A percentile compares a stretch with the other conserved stretches of the same genome.
Evolutionary conservation across 192 early-diverging fungal species (phyloP).

Genomic region (Geranomyces variabilis): DNA sequence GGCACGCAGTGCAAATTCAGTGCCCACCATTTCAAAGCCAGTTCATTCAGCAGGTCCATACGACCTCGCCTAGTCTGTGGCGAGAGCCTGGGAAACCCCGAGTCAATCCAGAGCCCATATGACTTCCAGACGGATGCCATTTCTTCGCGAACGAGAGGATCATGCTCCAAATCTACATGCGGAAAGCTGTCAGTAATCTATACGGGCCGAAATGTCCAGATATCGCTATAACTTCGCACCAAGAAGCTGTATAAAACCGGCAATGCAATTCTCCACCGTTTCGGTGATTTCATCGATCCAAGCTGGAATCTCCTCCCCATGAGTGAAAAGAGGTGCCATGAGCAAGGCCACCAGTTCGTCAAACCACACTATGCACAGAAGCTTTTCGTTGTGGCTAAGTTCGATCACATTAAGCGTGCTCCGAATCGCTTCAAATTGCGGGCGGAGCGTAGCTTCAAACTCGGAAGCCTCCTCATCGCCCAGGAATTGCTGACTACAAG

Average conservation of each 20-base stretch:
- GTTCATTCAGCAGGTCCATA: not conserved
- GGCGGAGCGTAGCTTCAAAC: not conserved
- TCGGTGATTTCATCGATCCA: not conserved
- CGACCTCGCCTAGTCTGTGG: not conserved
- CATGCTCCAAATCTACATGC: slow-evolving; percentile 17
- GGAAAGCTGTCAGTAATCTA: not conserved
- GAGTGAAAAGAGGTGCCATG: not conserved
- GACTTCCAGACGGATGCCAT: slow-evolving; percentile 34
- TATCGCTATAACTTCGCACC: too few relatives aligned
- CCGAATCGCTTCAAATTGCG: slow-evolving; percentile 1
- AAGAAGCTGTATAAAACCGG: not conserved
- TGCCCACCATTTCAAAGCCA: not conserved
- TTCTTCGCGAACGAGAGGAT: slow-evolving; percentile 29
- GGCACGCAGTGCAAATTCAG: not conserved
- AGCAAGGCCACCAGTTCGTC: not conserved
- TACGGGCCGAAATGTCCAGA: too few relatives aligned
- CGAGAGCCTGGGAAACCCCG: not conserved
- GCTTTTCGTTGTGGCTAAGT: slow-evolving; percentile 15
- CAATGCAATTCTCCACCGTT: not conserved
- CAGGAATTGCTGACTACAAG: not conserved
- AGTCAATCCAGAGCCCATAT: slow-evolving; percentile 12
- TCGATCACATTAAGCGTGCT: not conserved
- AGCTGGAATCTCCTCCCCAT: not conserved
- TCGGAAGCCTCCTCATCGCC: not conserved
- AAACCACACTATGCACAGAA: slow-evolving; percentile 6